These are phyloP conservation scores for Diplotaxis tenuifolia DNA, from an alignment of 345 rosid species.

Conservation along the genomic window DNA sequence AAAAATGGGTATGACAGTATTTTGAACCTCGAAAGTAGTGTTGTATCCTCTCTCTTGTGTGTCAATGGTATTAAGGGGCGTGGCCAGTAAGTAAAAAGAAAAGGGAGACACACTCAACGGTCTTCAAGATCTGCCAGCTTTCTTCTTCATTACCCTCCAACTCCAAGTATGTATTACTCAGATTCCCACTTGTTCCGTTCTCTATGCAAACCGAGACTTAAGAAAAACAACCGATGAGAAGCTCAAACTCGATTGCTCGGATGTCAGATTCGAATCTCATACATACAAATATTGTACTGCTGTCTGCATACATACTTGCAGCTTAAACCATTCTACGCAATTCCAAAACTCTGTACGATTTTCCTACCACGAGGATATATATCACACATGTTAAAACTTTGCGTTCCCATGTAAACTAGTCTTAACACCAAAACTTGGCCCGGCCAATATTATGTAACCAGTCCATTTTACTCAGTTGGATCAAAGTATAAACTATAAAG, in stretches of 20 bases:
- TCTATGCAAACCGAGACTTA: background rate
- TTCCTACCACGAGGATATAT: background rate
- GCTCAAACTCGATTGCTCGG: conserved; percentile 7
- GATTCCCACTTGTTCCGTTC: background rate
- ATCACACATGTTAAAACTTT: conserved; percentile 7
- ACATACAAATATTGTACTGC: conserved; percentile 8
- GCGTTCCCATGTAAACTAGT: background rate
- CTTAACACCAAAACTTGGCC: background rate
- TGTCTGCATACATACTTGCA: conserved; percentile 2
- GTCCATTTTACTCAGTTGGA: conserved; percentile 11
- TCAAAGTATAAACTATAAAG: conserved; percentile 57
- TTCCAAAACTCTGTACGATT: conserved; percentile 14
- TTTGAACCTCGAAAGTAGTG: conserved; percentile 27
- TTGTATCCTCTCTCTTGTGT: background rate
- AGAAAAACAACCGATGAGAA: background rate
- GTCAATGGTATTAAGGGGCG: conserved; percentile 4
- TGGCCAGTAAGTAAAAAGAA: conserved; percentile 12
- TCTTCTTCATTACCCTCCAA: background rate
- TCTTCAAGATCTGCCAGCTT: conserved; percentile 5
- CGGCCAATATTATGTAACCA: background rate
- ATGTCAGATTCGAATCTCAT: conserved; percentile 2
- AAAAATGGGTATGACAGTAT: background rate
- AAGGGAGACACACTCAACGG: conserved; percentile 20
- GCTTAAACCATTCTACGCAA: conserved; percentile 16
- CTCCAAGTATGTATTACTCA: conserved; percentile 1